These are phyloP conservation scores for Calonectria pteridis DNA, from an alignment of 2,329 filamentous ascomycete species.

Conservation along the genomic window DNA sequence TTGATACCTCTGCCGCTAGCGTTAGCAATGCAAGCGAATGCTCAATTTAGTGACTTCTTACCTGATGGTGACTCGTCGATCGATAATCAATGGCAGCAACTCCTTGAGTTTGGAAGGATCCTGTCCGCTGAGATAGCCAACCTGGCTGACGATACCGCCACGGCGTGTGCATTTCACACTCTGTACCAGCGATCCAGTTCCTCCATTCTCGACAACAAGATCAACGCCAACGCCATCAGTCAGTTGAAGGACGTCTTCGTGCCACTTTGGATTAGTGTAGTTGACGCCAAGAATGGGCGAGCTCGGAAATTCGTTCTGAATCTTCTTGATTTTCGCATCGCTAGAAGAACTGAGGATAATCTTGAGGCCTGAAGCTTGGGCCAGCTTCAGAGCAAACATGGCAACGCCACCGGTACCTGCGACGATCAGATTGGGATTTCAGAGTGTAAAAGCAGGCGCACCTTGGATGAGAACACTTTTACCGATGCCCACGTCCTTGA, in stretches of 20 bases:
- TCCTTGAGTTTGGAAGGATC: conserved; percentile 48
- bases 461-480: conserved; percentile 59
- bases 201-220: conserved; percentile 61
- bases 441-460: conserved; percentile 4
- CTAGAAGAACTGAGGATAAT: conserved; percentile 66
- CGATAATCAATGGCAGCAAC: conserved; percentile 52
- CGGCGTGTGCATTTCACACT: conserved; percentile 55
- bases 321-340: conserved; percentile 59
- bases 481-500: conserved; percentile 54
- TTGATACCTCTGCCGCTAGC: conserved; percentile 51
- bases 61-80: conserved; percentile 51
- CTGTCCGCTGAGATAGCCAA: conserved; percentile 55
- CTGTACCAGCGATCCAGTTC: conserved; percentile 51
- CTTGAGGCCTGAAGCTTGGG: conserved; percentile 63
- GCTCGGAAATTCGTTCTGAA: conserved; percentile 54
- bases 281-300: conserved; percentile 62
- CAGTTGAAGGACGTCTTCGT: conserved; percentile 56
- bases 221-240: conserved; percentile 61
- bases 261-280: conserved; percentile 62
- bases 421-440: not conserved
- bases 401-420: conserved; percentile 57
- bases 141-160: conserved; percentile 56
- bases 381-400: conserved; percentile 55
- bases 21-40: not conserved
- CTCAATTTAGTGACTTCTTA: not conserved